Evolutionary conservation across 352 stramenopile genomes (phyloP).

Genomic region (Globisporangium cylindrosporum): DNA sequence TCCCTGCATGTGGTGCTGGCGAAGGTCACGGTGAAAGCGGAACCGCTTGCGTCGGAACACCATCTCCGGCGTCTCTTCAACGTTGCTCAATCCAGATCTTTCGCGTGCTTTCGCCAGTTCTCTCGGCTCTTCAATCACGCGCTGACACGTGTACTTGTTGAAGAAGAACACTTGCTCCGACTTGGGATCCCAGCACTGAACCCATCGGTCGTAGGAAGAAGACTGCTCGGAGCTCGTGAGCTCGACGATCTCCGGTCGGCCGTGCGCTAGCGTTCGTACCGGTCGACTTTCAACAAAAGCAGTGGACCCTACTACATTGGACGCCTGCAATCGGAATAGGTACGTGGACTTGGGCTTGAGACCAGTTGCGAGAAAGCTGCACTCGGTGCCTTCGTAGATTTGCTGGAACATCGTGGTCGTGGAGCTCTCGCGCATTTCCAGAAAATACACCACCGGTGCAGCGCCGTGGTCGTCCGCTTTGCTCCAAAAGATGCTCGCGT

Average conservation of each 20-base stretch:
- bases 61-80: conserved; percentile 76
- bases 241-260: conserved; percentile 65
- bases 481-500: conserved; percentile 73
- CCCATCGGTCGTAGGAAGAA: conserved; percentile 53
- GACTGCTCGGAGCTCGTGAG: conserved; percentile 41
- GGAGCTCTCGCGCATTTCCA: conserved; percentile 50
- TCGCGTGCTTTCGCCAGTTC: conserved; percentile 45
- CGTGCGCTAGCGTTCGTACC: conserved; percentile 57
- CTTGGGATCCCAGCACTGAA: conserved; percentile 87
- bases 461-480: conserved; percentile 55
- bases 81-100: conserved; percentile 33
- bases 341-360: conserved; percentile 52
- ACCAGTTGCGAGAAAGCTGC: conserved; percentile 51
- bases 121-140: conserved; percentile 50
- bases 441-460: conserved; percentile 51
- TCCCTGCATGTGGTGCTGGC: conserved; percentile 32
- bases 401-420: conserved; percentile 23
- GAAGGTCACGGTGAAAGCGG: conserved; percentile 77
- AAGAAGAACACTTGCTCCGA: conserved; percentile 88
- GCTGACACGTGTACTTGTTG: conserved; percentile 81
- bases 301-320: conserved; percentile 63
- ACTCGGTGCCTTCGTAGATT: conserved; percentile 66
- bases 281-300: conserved; percentile 57
- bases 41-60: conserved; percentile 85
- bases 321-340: conserved; percentile 64